phyloP scores from a whole-genome alignment of 345 rosid genomes.

The Cochlearia excelsa region DNA sequence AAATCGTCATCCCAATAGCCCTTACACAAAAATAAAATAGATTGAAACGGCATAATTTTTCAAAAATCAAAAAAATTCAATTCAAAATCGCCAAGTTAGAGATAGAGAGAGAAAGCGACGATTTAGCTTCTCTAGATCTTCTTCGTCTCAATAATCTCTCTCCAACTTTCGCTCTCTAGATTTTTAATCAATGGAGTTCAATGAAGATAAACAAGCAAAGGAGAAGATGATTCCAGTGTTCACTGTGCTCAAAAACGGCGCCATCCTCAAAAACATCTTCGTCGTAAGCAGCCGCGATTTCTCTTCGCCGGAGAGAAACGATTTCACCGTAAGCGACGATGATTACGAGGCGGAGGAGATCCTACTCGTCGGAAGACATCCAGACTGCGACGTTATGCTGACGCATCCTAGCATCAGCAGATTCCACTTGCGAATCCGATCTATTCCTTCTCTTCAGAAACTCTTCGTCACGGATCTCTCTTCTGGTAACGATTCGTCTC shows the following conservation, averaged over 20 bases:
- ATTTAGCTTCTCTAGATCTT: neutral
- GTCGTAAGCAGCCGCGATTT: constrained; percentile 47
- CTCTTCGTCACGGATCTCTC: constrained; percentile 72
- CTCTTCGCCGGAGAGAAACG: constrained; percentile 21
- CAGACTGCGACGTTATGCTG: constrained; percentile 68
- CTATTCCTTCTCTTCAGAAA: constrained; percentile 50
- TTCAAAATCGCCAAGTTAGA: too few relatives aligned
- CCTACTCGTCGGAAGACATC: constrained; percentile 75
- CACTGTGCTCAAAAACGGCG: constrained; percentile 70
- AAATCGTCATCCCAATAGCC: too few relatives aligned
- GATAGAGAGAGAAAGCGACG: too few relatives aligned
- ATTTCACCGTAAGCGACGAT: constrained; percentile 8
- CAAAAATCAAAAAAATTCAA: too few relatives aligned
- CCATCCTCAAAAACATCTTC: constrained; percentile 83
- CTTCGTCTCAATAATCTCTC: neutral
- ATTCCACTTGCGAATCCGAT: constrained; percentile 70
- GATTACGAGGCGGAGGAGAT: constrained; percentile 46
- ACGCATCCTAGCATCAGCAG: constrained; percentile 94
- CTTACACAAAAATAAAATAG: too few relatives aligned
- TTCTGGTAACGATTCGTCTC: constrained; percentile 49
- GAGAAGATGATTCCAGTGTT: constrained; percentile 71
- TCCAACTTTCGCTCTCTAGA: constrained; percentile 1
- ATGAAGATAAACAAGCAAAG: constrained; percentile 24
- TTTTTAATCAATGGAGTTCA: constrained; percentile 30
- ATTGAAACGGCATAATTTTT: too few relatives aligned